Conservation (phyloP, 2,329 filamentous ascomycete species). For the Helicocarpus griseus region DNA sequence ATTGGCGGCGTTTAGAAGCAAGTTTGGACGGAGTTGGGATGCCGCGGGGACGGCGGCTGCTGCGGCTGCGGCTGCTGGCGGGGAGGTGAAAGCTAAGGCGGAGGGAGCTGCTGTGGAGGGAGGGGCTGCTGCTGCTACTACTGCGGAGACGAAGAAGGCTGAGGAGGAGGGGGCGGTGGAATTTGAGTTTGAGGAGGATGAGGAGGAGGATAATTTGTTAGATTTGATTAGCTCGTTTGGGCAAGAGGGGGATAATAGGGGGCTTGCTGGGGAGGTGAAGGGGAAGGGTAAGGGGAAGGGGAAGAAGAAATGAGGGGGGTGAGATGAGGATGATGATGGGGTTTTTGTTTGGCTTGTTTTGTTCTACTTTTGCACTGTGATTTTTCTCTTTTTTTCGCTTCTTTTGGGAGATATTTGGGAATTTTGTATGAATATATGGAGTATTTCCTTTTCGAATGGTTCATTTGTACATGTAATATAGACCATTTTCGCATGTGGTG, state of each 20-base stretch:
- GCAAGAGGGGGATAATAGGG: conserved; percentile 29
- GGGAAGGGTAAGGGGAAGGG: conserved; percentile 17
- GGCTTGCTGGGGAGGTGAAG: conserved; percentile 17
- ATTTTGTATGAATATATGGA: conserved; percentile 10
- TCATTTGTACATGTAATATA: background rate
- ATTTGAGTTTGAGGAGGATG: conserved; percentile 29
- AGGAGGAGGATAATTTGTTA: conserved; percentile 46
- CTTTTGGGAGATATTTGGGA: conserved; percentile 1
- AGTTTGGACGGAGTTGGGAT: conserved; percentile 82
- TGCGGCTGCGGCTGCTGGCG: conserved; percentile 17
- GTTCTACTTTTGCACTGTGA: background rate
- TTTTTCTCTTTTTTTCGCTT: background rate
- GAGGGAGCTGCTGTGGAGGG: conserved; percentile 22
- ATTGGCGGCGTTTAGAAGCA: conserved; percentile 71
- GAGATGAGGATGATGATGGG: background rate
- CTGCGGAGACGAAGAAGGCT: conserved; percentile 31
- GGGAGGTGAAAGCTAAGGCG: conserved; percentile 4
- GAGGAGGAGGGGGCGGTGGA: conserved; percentile 40
- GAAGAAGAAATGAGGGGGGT: conserved; percentile 17
- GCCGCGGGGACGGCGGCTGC: conserved; percentile 33
- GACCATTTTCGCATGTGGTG: background rate
- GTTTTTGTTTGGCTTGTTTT: background rate
- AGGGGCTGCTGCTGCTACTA: conserved; percentile 11
- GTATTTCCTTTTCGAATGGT: background rate
- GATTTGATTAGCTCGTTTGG: conserved; percentile 47